A percentile compares a stretch with the other conserved stretches of the same genome.
Evolutionary conservation across 2,329 filamentous ascomycete species (phyloP).

Genomic region (Colletotrichum liaoningense): DNA sequence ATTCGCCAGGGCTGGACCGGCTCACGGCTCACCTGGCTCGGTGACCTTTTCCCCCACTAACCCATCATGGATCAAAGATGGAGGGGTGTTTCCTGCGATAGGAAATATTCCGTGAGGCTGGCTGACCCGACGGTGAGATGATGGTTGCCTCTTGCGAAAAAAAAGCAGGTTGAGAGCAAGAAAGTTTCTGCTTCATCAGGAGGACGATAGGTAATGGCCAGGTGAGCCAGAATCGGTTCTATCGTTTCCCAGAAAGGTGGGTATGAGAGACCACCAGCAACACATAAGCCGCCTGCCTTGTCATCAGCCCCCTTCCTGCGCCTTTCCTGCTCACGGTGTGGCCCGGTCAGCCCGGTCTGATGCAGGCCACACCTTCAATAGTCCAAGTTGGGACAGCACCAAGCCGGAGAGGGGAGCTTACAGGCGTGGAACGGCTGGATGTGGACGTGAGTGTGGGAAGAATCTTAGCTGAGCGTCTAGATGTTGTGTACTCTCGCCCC

Average conservation of each 20-base stretch:
- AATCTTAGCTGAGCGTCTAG: slow-evolving; percentile 4
- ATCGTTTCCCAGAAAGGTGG: background rate
- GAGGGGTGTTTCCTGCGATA: background rate
- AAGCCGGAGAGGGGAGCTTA: background rate
- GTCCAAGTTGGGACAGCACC: background rate
- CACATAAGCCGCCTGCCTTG: background rate
- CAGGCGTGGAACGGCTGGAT: background rate
- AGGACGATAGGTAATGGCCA: background rate
- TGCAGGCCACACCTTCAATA: slow-evolving; percentile 7
- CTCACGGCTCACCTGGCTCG: background rate
- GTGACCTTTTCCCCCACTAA: background rate
- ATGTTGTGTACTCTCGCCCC: background rate
- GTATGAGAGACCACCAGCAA: background rate
- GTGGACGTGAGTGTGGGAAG: background rate
- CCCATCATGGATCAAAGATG: background rate
- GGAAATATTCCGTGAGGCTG: background rate
- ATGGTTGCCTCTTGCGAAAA: background rate
- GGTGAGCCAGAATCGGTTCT: background rate
- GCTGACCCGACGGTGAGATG: background rate
- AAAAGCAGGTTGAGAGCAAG: background rate
- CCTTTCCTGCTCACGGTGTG: slow-evolving; percentile 8
- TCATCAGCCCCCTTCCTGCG: slow-evolving; percentile 13
- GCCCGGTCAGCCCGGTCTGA: slow-evolving; percentile 23
- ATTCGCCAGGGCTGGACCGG: slow-evolving; percentile 4
- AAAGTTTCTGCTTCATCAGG: background rate